Conservation (phyloP, 805 yeast species). For the Saturnispora kantuleensis region DNA sequence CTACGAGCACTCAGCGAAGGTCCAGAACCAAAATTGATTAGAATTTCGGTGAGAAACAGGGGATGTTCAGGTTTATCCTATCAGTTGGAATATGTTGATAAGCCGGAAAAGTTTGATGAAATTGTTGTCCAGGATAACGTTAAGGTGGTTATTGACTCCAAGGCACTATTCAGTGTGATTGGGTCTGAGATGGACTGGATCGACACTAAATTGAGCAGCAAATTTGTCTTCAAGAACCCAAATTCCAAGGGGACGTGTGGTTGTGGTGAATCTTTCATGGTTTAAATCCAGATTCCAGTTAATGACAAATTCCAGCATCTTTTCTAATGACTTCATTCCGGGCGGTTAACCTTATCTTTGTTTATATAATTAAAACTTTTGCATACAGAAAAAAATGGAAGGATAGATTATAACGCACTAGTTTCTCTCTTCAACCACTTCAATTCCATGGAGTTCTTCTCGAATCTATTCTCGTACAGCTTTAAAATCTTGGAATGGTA, state of each 20-base stretch:
- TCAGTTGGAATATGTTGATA: constrained; percentile 78
- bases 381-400: not conserved
- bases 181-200: constrained; percentile 99
- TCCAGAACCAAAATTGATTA: constrained; percentile 81
- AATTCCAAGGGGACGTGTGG: constrained; percentile 98
- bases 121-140: constrained; percentile 89
- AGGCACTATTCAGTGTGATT: constrained; percentile 89
- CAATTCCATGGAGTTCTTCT: constrained; percentile 29
- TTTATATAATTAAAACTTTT: not conserved
- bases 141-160: constrained; percentile 85
- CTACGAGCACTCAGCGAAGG: constrained; percentile 55
- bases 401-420: constrained; percentile 12
- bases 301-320: not conserved
- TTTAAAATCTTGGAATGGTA: constrained; percentile 41
- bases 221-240: constrained; percentile 91
- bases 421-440: constrained; percentile 46
- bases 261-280: constrained; percentile 98
- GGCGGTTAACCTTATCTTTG: not conserved
- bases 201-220: constrained; percentile 80
- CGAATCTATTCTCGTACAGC: constrained; percentile 31
- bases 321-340: not conserved
- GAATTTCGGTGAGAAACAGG: constrained; percentile 90
- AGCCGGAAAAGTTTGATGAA: constrained; percentile 95
- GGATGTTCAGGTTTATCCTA: constrained; percentile 96
- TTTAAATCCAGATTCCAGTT: constrained; percentile 30